Conservation (phyloP, 2,329 filamentous ascomycete genomes). For the Penicillium brasilianum region DNA sequence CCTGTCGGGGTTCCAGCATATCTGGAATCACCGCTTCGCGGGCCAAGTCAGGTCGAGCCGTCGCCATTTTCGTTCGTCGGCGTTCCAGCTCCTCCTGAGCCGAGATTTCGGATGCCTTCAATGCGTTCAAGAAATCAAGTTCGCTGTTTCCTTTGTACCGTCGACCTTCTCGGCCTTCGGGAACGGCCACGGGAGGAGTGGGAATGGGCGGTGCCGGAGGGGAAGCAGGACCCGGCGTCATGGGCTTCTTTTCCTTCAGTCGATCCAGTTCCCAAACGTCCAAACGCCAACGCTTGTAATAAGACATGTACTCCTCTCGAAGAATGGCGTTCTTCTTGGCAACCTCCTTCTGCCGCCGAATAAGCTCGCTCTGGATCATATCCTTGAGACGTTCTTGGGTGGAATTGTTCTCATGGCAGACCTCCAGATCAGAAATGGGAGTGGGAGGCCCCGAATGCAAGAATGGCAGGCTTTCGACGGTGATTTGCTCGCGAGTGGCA, state of each 20-base stretch:
- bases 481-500: conserved; percentile 34
- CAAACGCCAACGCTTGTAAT: conserved; percentile 54
- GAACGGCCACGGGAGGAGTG: conserved; percentile 38
- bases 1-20: conserved; percentile 52
- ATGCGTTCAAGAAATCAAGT: conserved; percentile 54
- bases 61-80: conserved; percentile 49
- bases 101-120: conserved; percentile 55
- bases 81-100: conserved; percentile 54
- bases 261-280: conserved; percentile 50
- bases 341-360: conserved; percentile 45
- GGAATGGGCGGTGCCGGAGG: conserved; percentile 41
- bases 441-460: conserved; percentile 49
- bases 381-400: conserved; percentile 48
- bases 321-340: conserved; percentile 47
- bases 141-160: conserved; percentile 56
- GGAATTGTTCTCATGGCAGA: conserved; percentile 48
- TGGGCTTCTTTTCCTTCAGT: conserved; percentile 43
- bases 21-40: conserved; percentile 55
- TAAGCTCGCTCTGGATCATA: conserved; percentile 44
- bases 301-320: conserved; percentile 46
- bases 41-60: conserved; percentile 50
- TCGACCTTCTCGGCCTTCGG: conserved; percentile 46
- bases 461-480: conserved; percentile 54
- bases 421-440: conserved; percentile 52
- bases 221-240: conserved; percentile 44